A percentile compares a stretch with the other conserved stretches of the same genome.
phyloP scores from a whole-genome alignment of 2,329 filamentous ascomycete genomes.

The Seiridium unicorne region DNA sequence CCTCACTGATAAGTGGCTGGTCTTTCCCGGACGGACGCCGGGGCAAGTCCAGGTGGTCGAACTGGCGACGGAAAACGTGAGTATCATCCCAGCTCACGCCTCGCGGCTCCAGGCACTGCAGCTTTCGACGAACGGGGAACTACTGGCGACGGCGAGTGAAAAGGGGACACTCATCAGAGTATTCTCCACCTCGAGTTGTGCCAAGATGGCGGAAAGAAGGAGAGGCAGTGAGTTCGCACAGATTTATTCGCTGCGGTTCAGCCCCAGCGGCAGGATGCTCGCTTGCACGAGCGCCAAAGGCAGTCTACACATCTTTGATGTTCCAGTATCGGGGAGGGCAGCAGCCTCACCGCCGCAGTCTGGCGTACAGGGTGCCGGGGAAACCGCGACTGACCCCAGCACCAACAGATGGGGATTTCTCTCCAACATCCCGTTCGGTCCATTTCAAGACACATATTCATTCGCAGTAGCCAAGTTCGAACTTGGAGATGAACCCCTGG shows the following conservation, averaged over 20 bases:
- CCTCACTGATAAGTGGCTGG: conserved; percentile 69
- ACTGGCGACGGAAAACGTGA: conserved; percentile 75
- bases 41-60: conserved; percentile 91
- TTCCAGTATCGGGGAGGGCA: conserved; percentile 55
- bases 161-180: conserved; percentile 86
- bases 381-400: conserved; percentile 39
- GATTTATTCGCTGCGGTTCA: conserved; percentile 86
- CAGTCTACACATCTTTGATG: conserved; percentile 90
- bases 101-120: conserved; percentile 75
- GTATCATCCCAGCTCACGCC: conserved; percentile 89
- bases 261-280: conserved; percentile 73
- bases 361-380: conserved; percentile 14
- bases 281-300: conserved; percentile 97
- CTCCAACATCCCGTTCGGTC: conserved; percentile 79
- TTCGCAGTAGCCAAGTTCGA: conserved; percentile 80
- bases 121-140: conserved; percentile 74
- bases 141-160: conserved; percentile 88
- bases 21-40: conserved; percentile 81
- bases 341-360: not conserved
- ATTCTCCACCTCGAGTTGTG: conserved; percentile 77
- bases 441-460: conserved; percentile 89
- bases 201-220: conserved; percentile 78
- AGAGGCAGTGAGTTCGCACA: conserved; percentile 85
- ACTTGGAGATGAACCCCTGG: conserved; percentile 69
- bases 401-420: conserved; percentile 83